phyloP scores from a whole-genome alignment of 345 rosid species.

The Syzygium aqueum region DNA sequence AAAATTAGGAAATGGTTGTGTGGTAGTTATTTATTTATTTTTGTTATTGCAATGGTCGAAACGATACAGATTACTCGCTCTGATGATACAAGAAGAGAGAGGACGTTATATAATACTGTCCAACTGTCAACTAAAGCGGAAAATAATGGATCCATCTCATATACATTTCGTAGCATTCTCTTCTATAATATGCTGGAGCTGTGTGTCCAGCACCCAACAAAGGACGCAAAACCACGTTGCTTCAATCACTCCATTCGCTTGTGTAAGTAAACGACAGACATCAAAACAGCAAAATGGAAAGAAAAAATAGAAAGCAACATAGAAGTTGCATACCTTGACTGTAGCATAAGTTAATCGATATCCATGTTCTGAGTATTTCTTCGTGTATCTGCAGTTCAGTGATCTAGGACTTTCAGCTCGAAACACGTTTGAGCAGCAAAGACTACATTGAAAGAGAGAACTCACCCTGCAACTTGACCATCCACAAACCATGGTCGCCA shows the following conservation, averaged over 20 bases:
- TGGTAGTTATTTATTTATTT: not conserved
- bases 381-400: slow-evolving; percentile 12
- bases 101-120: not conserved
- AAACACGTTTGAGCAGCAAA: not conserved
- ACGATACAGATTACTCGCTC: not conserved
- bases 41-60: not conserved
- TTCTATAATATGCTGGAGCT: slow-evolving; percentile 18
- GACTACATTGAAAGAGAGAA: not conserved
- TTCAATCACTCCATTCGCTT: not conserved
- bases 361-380: slow-evolving; percentile 9
- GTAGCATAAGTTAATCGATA: slow-evolving; percentile 24
- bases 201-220: slow-evolving; percentile 28
- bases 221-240: not conserved
- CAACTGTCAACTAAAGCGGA: slow-evolving; percentile 1
- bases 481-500: slow-evolving; percentile 36
- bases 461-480: slow-evolving; percentile 34
- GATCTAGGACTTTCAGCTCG: not conserved
- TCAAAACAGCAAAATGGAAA: not conserved
- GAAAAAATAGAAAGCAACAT: not conserved
- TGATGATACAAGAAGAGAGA: not conserved
- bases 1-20: not conserved
- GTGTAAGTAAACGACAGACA: not conserved
- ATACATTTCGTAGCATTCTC: slow-evolving; percentile 23
- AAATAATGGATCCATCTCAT: slow-evolving; percentile 23
- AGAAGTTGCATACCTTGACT: slow-evolving; percentile 9